Percentiles rank a stretch among this genome's conserved stretches.
Conservation (phyloP, 441 rosid genomes). For the Breynia disticha region DNA sequence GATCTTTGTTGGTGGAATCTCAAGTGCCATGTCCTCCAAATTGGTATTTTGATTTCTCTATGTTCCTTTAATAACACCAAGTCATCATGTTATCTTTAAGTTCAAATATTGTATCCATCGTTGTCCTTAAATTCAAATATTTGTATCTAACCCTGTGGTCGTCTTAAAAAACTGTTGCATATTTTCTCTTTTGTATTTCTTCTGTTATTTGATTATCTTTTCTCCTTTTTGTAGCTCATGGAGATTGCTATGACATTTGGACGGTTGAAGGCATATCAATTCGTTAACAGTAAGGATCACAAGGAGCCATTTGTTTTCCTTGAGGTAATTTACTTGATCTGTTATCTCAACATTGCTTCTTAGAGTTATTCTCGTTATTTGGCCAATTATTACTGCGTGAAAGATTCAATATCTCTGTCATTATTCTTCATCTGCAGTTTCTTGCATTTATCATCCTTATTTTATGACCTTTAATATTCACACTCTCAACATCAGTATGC, state of each 20-base stretch:
- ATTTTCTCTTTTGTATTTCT: neutral
- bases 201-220: conserved; percentile 2
- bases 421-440: conserved; percentile 4
- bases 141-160: neutral
- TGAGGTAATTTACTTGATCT: conserved; percentile 44
- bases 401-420: neutral
- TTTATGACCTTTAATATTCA: conserved; percentile 6
- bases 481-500: conserved; percentile 44
- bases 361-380: neutral
- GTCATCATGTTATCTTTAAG: neutral
- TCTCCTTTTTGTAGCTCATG: conserved; percentile 43
- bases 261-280: conserved; percentile 65
- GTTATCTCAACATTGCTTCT: conserved; percentile 6
- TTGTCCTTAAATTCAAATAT: neutral
- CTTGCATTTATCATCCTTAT: neutral
- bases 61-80: neutral
- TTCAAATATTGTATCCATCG: neutral
- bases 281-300: conserved; percentile 31
- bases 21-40: conserved; percentile 57
- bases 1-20: conserved; percentile 88
- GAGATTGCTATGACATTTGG: conserved; percentile 87
- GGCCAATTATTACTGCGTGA: conserved; percentile 2
- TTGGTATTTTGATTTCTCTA: conserved; percentile 46
- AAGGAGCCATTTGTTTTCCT: conserved; percentile 45
- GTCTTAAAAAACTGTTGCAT: no score